Evolutionary conservation across 2,329 filamentous ascomycete species (phyloP), one percentile per base, ranked within the genome.

Genomic region (Aureobasidium sp.): DNA sequence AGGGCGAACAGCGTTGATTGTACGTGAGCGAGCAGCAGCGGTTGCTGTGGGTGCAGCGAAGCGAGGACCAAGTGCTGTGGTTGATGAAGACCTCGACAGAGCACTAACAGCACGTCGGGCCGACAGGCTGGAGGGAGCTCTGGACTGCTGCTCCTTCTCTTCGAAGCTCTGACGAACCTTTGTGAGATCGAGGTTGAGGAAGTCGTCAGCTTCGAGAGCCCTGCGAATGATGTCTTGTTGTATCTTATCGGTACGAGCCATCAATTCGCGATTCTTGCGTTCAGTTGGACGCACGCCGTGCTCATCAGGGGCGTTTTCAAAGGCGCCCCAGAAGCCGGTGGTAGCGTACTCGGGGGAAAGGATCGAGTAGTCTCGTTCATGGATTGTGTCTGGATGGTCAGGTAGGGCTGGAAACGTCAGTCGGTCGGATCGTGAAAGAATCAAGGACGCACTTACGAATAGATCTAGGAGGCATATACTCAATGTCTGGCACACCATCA

Each of bases 381-480:
- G 41, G 34, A 65, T 62, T 39, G 67, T 67, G 36, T 73, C 71
- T 30, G 71, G 70, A 44, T 71, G 57, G 54, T 76, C 72, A 16
- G 63, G 68, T 27, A 71, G 65, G 13, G 73, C 64, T 64, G 7
- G 30, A 8, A 8, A 3, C 2, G 30, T 61, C 14, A 64, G 50
- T 5, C 27, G 1, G 8, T 32, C 42, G 5, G 10, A 13, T 13
- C 11, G 29, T 51, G 27, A 41, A 6, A 3, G 3, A 34, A 27
- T 5, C 13, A 21, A 30, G n/a, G 29, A 41, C 7, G 21, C 30
- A 63, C 70, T 61, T 71, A 79, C 78, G 77, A 66, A 81, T 82
- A 1, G 86, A 82, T 63, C 80, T 86, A 0, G 91, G 90, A 6
- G 93, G 91, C 72, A 91, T 91, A 73, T 96, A 96, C 78, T 97